phyloP scores from a whole-genome alignment of 441 rosid species.

The Aquilaria agallochum region DNA sequence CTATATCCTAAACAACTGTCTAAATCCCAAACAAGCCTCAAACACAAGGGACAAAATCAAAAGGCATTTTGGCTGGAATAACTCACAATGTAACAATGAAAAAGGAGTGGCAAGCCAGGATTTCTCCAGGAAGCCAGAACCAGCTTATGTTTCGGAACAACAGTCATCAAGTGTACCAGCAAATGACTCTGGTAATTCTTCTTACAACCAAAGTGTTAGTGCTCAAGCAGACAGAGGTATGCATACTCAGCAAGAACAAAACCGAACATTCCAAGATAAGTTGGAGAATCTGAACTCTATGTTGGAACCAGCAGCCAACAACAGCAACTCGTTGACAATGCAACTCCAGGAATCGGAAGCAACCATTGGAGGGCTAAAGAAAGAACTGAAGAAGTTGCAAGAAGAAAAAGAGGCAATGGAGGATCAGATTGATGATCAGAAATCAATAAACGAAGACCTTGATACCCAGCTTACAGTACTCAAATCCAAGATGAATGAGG shows the following conservation, averaged over 20 bases:
- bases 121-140: conserved; percentile 13
- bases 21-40: conserved; percentile 32
- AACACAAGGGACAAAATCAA: conserved; percentile 55
- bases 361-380: conserved; percentile 37
- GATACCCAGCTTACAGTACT: conserved; percentile 69
- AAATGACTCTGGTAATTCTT: conserved; percentile 12
- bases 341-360: conserved; percentile 45
- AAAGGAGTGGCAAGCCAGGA: conserved; percentile 13
- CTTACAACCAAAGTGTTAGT: background rate
- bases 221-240: conserved; percentile 1
- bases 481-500: conserved; percentile 61
- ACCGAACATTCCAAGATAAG: conserved; percentile 31
- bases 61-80: conserved; percentile 40
- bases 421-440: conserved; percentile 72
- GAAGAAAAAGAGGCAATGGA: conserved; percentile 50
- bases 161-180: conserved; percentile 10
- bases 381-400: conserved; percentile 43
- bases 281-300: conserved; percentile 32
- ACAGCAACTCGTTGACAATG: conserved; percentile 28
- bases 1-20: conserved; percentile 37
- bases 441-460: conserved; percentile 71
- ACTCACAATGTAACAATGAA: conserved; percentile 24
- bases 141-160: conserved; percentile 10
- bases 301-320: conserved; percentile 29
- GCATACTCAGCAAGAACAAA: conserved; percentile 34